phyloP scores from a whole-genome alignment of 441 rosid genomes.

The Arabidopsis lyrata region DNA sequence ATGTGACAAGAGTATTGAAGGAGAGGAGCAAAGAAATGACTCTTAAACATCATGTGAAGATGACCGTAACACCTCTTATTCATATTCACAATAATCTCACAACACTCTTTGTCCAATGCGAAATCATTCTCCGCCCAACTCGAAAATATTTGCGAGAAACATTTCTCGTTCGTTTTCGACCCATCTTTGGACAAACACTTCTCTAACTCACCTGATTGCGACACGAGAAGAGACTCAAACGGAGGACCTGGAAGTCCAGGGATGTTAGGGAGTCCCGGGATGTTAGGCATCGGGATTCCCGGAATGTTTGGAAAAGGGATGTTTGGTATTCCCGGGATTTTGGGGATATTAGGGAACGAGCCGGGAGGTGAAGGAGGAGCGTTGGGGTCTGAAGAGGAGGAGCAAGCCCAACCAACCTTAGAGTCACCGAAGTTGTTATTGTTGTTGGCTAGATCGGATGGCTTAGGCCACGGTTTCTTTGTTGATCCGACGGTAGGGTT shows the following conservation, averaged over 20 bases:
- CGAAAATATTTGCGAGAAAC: slow-evolving; percentile 43
- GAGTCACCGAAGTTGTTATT: slow-evolving; percentile 29
- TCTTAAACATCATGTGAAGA: slow-evolving; percentile 42
- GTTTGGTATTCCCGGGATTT: slow-evolving; percentile 20
- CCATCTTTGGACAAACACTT: slow-evolving; percentile 37
- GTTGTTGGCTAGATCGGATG: slow-evolving; percentile 40
- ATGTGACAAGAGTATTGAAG: slow-evolving; percentile 45
- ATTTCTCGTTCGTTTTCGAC: slow-evolving; percentile 26
- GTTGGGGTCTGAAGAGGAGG: slow-evolving; percentile 28
- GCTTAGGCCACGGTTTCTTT: slow-evolving; percentile 41
- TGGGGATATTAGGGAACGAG: slow-evolving; percentile 28
- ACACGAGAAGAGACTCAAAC: slow-evolving; percentile 31
- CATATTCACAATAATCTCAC: slow-evolving; percentile 40
- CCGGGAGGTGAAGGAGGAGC: slow-evolving; percentile 38
- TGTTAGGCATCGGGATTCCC: not conserved
- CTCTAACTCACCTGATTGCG: slow-evolving; percentile 34
- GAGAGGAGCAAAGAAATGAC: slow-evolving; percentile 47
- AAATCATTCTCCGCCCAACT: slow-evolving; percentile 45
- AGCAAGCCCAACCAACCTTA: slow-evolving; percentile 42
- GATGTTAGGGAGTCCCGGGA: slow-evolving; percentile 19
- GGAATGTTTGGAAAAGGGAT: slow-evolving; percentile 24
- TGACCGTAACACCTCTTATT: slow-evolving; percentile 29
- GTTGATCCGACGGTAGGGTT: slow-evolving; percentile 22
- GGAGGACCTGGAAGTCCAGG: slow-evolving; percentile 15
- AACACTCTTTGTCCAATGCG: slow-evolving; percentile 42